Base-by-base conservation (phyloP, 768 basidiomycete species). In the Pholiota molesta region DNA sequence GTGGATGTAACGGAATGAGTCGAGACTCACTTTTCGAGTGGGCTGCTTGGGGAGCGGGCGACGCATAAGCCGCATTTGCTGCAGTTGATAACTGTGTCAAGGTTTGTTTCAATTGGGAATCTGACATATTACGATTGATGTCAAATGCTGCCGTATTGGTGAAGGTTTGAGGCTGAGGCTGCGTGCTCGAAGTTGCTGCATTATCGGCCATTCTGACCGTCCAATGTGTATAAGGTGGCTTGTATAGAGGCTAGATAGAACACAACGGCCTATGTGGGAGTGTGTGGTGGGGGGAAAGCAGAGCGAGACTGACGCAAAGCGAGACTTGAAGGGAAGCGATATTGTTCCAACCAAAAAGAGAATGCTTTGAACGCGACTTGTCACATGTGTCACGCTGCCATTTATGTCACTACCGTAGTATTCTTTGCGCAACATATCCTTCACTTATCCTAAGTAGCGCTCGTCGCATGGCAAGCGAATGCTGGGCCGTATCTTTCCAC, bases 101-200 rank as follows among this genome's bases (percentile, higher is more conserved):
- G 17, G 86, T 86, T 69, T 89, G 86, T 28, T 80, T 77, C 51
- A 91, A 80, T 66, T 90, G 88, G 55, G 80, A 77, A 69, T 89
- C 88, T 0, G 87, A 78, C 78, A 91, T 83, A 58, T 72, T 77
- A 52, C 76, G 72, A 57, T 76, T 72, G 51, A 73, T 73, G 65
- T 73, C 72, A 66, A 71, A 76, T 37, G 70, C n/a, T n/a, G n/a
- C 63, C 59, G 74, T 62, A 54, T 63, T 65, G 21, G 70, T 69
- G 42, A 73, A 68, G 14, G 69, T 60, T 9, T 74, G 39, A 42
- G 63, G 42, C n/a, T 60, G 59, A 37, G 35, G 35, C 52, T 65
- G 62, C 35, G 65, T 62, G 45, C 61, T 61, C 52, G 71, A 62
- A 35, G 66, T 52, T 19, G 65, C 54, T 29, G 66, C 63, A 69